Evolutionary conservation across 495 filamentous ascomycete species (phyloP), one percentile per base, ranked within the genome.

Genomic region (Chaetomium cochliodes): DNA sequence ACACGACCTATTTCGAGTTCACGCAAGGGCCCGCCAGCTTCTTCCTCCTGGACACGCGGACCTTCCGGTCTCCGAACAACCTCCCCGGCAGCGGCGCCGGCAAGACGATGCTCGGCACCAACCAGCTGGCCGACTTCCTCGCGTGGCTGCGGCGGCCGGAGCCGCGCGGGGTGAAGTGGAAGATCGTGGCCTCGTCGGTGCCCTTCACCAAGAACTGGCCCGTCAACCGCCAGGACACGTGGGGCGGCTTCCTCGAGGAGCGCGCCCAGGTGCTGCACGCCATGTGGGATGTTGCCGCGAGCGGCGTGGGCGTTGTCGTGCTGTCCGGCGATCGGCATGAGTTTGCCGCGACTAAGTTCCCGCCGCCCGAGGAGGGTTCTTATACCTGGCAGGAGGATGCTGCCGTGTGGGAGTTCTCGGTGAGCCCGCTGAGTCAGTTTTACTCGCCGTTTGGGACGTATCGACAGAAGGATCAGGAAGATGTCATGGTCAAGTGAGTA

Each of bases 151-250:
- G 70, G 39, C 81, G 81, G 9, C 86, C 87, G 0, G 87, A 90
- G 61, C 88, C 88, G 0, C 79, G 78, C 42, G 91, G 91, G 13
- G 90, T 96, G 0, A 87, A 88, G 63, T 98, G 93, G 93, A 98
- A 98, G 78, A 87, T 98, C 71, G 76, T 98, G 42, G 86, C 90
- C 6, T 91, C 89, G 53, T 90, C 88, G 33, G 87, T 97, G 37
- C 94, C 94, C 0, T 97, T 98, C 76, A 98, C 94, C 16, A 93
- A 96, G 75, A 98, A 98, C 76, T 98, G 94, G 94, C 86, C 82
- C 30, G 82, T 94, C 67, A 90, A 91, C 61, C 85, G 81, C 5
- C 79, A 84, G 49, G 94, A 98, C 71, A 97, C 94, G 3, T 98
- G 94, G 94, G 92, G 88, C 42, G 92, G 92, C 0, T 97, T 92